Conservation (phyloP, 2,329 filamentous ascomycete genomes). For the Corniculantispora saksenae region DNA sequence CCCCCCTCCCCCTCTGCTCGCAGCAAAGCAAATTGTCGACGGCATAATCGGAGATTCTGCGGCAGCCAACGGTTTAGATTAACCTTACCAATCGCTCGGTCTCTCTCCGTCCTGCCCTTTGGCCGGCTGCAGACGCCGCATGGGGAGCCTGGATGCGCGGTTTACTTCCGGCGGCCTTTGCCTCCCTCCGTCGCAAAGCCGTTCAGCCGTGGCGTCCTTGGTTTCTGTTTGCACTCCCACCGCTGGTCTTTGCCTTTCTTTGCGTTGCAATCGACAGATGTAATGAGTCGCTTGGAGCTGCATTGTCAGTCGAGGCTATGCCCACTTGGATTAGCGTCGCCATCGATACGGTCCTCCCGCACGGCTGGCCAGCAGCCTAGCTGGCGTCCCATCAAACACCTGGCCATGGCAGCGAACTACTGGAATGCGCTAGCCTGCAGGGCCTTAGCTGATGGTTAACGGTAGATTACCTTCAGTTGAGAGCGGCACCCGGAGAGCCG, state of each 20-base stretch:
- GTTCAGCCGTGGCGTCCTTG: slow-evolving; percentile 11
- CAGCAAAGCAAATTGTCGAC: not conserved
- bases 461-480: not conserved
- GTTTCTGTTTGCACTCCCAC: not conserved
- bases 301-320: slow-evolving; percentile 15
- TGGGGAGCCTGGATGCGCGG: not conserved
- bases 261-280: not conserved
- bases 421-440: not conserved
- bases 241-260: not conserved
- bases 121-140: not conserved
- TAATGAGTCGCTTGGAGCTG: not conserved
- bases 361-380: not conserved
- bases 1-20: not conserved
- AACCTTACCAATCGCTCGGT: slow-evolving; percentile 17
- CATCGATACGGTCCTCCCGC: not conserved
- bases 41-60: slow-evolving; percentile 15
- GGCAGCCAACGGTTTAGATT: slow-evolving; percentile 13
- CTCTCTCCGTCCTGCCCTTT: slow-evolving; percentile 12
- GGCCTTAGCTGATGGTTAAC: not conserved
- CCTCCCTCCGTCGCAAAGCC: slow-evolving; percentile 11
- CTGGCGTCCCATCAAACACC: not conserved
- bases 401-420: not conserved
- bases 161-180: not conserved
- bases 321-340: slow-evolving; percentile 1
- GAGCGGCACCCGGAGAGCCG: not conserved